These are phyloP conservation scores for Brassica hybrid DNA, from an alignment of 441 rosid species.

Conservation along the genomic window DNA sequence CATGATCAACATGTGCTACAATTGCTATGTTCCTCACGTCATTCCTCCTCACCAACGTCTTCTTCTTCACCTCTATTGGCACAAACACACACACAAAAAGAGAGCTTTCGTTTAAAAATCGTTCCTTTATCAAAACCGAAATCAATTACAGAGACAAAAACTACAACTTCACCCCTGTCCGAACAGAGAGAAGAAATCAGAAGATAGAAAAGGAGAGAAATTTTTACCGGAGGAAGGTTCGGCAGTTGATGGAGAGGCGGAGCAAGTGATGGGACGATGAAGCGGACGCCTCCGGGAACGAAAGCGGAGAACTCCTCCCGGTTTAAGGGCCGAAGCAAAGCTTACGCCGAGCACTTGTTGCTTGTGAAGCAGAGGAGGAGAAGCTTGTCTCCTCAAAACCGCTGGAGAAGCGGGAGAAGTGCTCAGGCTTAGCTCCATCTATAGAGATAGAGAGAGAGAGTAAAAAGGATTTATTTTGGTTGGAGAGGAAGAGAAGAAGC, in stretches of 20 bases:
- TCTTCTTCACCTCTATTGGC: constrained; percentile 72
- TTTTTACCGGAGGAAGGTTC: constrained; percentile 59
- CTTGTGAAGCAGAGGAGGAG: constrained; percentile 43
- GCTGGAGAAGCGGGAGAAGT: constrained; percentile 47
- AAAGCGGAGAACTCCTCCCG: constrained; percentile 46
- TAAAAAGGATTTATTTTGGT: constrained; percentile 33
- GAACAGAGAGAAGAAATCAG: neutral
- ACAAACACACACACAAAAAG: constrained; percentile 4
- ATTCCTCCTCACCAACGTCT: constrained; percentile 67
- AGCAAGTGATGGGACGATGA: constrained; percentile 61
- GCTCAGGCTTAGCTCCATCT: constrained; percentile 59
- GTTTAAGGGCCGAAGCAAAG: constrained; percentile 50
- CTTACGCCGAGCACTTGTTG: constrained; percentile 51
- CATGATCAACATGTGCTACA: constrained; percentile 98
- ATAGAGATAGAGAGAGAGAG: constrained; percentile 21
- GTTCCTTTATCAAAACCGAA: constrained; percentile 1
- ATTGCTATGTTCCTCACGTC: constrained; percentile 94
- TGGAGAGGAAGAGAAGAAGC: constrained; percentile 54
- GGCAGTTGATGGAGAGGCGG: constrained; percentile 62
- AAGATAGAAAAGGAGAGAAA: constrained; percentile 11
- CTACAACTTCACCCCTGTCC: neutral
- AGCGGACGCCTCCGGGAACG: constrained; percentile 42
- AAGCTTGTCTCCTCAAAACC: constrained; percentile 43
- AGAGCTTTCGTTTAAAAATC: constrained; percentile 9
- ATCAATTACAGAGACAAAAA: constrained; percentile 26